Conservation (phyloP, 208 protist genomes). For the Trypanosoma avium region DNA sequence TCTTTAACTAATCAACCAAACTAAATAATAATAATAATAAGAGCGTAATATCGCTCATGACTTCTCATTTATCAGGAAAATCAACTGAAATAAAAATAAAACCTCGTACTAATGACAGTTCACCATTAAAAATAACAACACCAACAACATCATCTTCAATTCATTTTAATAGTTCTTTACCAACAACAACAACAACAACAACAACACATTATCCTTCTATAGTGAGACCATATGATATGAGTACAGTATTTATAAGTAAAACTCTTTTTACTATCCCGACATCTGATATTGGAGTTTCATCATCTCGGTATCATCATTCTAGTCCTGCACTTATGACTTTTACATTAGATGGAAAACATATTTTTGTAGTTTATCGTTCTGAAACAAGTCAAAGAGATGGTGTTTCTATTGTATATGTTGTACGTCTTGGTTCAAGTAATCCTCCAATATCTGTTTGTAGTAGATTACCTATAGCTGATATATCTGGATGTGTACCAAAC, state of each 20-base stretch:
- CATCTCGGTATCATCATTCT: background rate
- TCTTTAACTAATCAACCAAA: too few species aligned
- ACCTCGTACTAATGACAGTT: too few species aligned
- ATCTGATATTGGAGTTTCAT: background rate
- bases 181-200: too few species aligned
- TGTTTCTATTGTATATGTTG: slow-evolving; percentile 15
- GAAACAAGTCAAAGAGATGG: background rate
- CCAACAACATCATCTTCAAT: too few species aligned
- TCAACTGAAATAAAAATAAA: too few species aligned
- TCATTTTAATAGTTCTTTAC: too few species aligned
- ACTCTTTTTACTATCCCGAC: slow-evolving; percentile 28
- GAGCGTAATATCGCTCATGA: too few species aligned
- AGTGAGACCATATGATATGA: slow-evolving; percentile 33
- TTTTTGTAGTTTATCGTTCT: slow-evolving; percentile 14
- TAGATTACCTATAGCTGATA: slow-evolving; percentile 6
- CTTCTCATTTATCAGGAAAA: too few species aligned
- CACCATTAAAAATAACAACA: too few species aligned
- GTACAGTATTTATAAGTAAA: slow-evolving; percentile 39
- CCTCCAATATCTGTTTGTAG: background rate
- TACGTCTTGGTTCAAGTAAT: background rate
- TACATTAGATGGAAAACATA: slow-evolving; percentile 15
- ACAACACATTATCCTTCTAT: too few species aligned
- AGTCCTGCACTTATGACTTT: slow-evolving; percentile 6
- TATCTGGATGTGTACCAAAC: slow-evolving; percentile 30
- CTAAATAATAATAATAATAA: too few species aligned